Conservation (phyloP, 208 protist species). For the Endotrypanum monterogeii region DNA sequence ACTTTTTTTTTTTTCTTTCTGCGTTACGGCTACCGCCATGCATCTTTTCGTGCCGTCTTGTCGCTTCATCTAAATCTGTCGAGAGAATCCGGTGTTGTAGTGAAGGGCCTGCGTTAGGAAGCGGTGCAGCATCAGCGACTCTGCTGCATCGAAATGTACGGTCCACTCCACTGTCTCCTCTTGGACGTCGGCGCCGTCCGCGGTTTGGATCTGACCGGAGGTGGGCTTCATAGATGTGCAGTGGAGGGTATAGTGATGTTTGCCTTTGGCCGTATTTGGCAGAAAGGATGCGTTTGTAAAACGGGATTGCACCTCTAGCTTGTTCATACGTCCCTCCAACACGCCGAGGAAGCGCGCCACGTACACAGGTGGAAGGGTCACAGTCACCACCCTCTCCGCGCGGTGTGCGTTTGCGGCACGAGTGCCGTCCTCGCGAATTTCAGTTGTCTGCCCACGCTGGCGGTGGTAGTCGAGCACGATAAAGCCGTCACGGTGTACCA, state of each 20-base stretch:
- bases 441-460: constrained; percentile 27
- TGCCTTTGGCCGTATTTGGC: constrained; percentile 40
- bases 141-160: constrained; percentile 67
- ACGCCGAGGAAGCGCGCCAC: constrained; percentile 83
- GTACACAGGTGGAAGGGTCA: constrained; percentile 82
- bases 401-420: constrained; percentile 17
- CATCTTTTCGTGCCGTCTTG: background rate
- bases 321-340: constrained; percentile 73
- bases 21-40: no score
- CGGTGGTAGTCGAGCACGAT: constrained; percentile 84
- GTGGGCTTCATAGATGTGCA: constrained; percentile 65
- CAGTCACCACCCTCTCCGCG: constrained; percentile 72
- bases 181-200: constrained; percentile 42
- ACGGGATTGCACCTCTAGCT: constrained; percentile 78
- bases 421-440: constrained; percentile 15
- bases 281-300: constrained; percentile 78
- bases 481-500: constrained; percentile 76
- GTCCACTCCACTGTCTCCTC: constrained; percentile 76
- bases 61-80: background rate
- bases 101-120: constrained; percentile 83
- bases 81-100: constrained; percentile 76
- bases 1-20: background rate
- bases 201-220: constrained; percentile 47
- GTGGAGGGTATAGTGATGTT: constrained; percentile 58
- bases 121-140: constrained; percentile 87